Base-by-base conservation (phyloP, 2,329 filamentous ascomycete species). In the Cladosporium halotolerans region DNA sequence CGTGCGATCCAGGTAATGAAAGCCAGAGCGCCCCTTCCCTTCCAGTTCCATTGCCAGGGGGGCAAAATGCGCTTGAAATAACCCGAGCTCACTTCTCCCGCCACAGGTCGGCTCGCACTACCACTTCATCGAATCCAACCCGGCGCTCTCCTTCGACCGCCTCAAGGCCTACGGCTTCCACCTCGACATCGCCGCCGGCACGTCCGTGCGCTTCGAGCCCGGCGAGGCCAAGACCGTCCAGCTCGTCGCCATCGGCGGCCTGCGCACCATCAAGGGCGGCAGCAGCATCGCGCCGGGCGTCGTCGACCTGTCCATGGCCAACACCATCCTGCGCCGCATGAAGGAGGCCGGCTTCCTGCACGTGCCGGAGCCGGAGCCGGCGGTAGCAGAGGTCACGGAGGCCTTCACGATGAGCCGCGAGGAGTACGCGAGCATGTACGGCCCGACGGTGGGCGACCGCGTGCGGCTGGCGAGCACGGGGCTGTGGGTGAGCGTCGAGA, bases 101-200 rank as follows among this genome's bases (percentile, higher is more conserved):
- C 6, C 18, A 10, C 62, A 83, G 80, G 77, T 86, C 57, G 90
- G 90, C 39, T 95, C 88, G 28, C 90, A 96, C 72, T 96, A 95
- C 70, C 90, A 95, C 72, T 93, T 96, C 68, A 83, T 95, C 65
- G 90, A 96, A 74, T 85, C 83, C 14, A 96, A 96, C 70, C 87
- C 89, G 0, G 82, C 88, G 67, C 79, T 96, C 39, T 81, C 86
- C 56, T 96, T 96, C 68, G 91, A 96, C 70, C 86, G 90, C 33
- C 73, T 80, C 44, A 82, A 81, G 60, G 81, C 89, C 1, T 93
- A 93, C 65, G 90, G 90, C 8, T 93, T 81, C 70, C 81, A 89
- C 8, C 79, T 96, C 4, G 89, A 96, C 65, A 91, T 96, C 52
- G 76, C 90, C 1, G 89, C 91, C 0, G 91, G 90, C 36, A 95